Base-by-base conservation (phyloP, 768 basidiomycete genomes). In the Sistotremastrum suecicum region DNA sequence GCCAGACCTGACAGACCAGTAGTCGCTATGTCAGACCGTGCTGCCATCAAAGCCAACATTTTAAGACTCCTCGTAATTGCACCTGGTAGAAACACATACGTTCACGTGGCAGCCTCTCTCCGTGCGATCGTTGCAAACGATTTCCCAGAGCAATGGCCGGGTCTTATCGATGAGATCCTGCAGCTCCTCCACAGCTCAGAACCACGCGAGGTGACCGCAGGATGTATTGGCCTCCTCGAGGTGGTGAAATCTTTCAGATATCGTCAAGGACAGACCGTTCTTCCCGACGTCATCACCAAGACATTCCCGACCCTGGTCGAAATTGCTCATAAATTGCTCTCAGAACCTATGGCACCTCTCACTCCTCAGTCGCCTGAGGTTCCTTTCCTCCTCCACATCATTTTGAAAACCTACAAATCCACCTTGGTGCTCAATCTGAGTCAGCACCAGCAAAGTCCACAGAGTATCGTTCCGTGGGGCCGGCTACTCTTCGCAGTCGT, bases 381-480 rank as follows among this genome's bases (percentile, higher is more conserved):
- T 43, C 87, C 87, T 1, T 72, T 78, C 1, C 80, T 91, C 68
- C 68, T 92, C 32, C 88, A 91, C 55, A 71, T 88, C 43, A 83
- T 92, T 48, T 68, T 91, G 49, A 92, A 94, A 57, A 72, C 84
- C 0, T 94, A 94, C 69, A 83, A 79, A 56, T 80, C 78, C 0
- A 81, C 79, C 41, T 84, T 87, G 58, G 69, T 80, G n/a, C 69
- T 84, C 36, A 72, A 79, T 45, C 70, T 94, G 20, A 78, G 76
- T 45, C 44, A 58, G 5, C 83, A 87, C 52, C 88, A 90, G 51
- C 88, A 88, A 57, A 74, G 66, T 49, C 56, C 73, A 0, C 81
- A 81, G 42, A 81, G 78, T 43, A 68, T 92, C 40, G 78, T 91
- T 11, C 85, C 88, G 0, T 94, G 90, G 90, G 88, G 87, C 5